A percentile compares a stretch with the other conserved stretches of the same genome.
phyloP scores from a whole-genome alignment of 2,329 filamentous ascomycete genomes.

The Aureobasidium namibiae region DNA sequence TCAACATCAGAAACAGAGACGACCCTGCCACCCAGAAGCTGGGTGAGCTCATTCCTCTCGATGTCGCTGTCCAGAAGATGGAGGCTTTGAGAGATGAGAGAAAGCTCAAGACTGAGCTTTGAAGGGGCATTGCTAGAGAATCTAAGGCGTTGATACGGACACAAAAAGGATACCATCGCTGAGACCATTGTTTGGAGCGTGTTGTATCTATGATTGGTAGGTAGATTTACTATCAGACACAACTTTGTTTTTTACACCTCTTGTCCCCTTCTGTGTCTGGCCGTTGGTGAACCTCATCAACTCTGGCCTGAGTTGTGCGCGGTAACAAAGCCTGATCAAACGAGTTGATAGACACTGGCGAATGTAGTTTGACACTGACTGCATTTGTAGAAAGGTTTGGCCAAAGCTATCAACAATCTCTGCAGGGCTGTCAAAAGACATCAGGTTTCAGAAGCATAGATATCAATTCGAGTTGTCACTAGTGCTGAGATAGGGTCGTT shows the following conservation, averaged over 20 bases:
- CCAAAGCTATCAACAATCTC: not conserved
- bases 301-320: not conserved
- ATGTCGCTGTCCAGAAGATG: slow-evolving; percentile 50
- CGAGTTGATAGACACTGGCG: too few relatives aligned
- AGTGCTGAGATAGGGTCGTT: too few relatives aligned
- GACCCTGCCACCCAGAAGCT: slow-evolving; percentile 54
- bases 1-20: slow-evolving; percentile 59
- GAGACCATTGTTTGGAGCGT: not conserved
- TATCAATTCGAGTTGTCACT: too few relatives aligned
- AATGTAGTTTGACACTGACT: not conserved
- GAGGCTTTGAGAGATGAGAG: slow-evolving; percentile 36
- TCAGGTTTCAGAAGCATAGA: not conserved
- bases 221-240: not conserved
- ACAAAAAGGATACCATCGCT: not conserved
- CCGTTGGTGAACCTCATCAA: not conserved
- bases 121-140: not conserved
- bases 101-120: slow-evolving; percentile 24
- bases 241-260: not conserved
- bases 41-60: slow-evolving; percentile 53
- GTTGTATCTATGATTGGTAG: slow-evolving; percentile 1
- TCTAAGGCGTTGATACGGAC: not conserved
- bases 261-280: not conserved
- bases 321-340: not conserved
- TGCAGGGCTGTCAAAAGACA: not conserved
- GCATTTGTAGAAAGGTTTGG: not conserved